Conservation (phyloP, 148 eudicot species). For the Oxyria digyna region DNA sequence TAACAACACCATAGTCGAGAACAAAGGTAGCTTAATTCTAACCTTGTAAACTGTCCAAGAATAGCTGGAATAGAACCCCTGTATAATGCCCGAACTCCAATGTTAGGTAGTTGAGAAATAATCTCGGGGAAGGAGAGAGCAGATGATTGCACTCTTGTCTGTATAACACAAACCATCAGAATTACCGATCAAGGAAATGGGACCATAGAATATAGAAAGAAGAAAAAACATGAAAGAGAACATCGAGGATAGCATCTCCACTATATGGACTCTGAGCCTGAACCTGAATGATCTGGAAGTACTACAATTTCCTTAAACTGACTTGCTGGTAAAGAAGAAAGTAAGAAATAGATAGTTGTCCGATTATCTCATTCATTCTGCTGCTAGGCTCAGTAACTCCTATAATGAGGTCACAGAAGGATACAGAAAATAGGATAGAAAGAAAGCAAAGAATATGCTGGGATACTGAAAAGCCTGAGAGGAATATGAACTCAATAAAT, state of each 20-base stretch:
- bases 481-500: background rate
- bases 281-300: background rate
- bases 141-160: constrained; percentile 95
- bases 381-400: background rate
- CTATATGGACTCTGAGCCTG: background rate
- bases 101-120: constrained; percentile 67
- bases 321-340: background rate
- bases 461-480: background rate
- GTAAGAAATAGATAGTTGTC: background rate
- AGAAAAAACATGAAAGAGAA: background rate
- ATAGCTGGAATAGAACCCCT: constrained; percentile 90
- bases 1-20: background rate
- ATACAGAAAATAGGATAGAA: background rate
- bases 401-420: background rate
- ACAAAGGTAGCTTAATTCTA: background rate
- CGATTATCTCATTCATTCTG: background rate
- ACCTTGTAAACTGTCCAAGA: constrained; percentile 96
- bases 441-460: background rate
- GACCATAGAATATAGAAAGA: background rate
- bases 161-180: constrained; percentile 16
- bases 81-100: constrained; percentile 73
- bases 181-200: background rate
- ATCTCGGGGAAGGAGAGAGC: constrained; percentile 73
- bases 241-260: background rate
- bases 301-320: background rate